These are phyloP conservation scores for Melanogaster broomeanus DNA, from an alignment of 768 basidiomycete genomes.

Conservation along the genomic window DNA sequence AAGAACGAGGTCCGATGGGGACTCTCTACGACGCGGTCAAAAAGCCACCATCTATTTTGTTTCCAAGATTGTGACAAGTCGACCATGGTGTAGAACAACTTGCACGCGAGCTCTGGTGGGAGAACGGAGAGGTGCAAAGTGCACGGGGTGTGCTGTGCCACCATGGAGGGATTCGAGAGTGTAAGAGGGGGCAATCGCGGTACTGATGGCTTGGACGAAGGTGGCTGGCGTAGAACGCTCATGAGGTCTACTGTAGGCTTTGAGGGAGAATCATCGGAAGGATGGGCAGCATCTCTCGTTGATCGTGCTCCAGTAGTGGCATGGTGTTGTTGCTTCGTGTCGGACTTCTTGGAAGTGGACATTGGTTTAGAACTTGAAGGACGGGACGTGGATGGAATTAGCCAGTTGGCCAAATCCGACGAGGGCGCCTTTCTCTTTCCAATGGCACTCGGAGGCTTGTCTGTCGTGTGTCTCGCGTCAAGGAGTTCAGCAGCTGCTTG, in stretches of 20 bases:
- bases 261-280: slow-evolving; percentile 15
- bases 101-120: slow-evolving; percentile 74
- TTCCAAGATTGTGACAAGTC: slow-evolving; percentile 63
- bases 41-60: slow-evolving; percentile 83
- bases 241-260: slow-evolving; percentile 51
- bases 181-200: slow-evolving; percentile 57
- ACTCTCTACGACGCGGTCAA: slow-evolving; percentile 80
- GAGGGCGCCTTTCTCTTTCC: slow-evolving; percentile 52
- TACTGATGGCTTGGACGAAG: slow-evolving; percentile 32
- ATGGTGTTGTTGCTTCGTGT: not conserved
- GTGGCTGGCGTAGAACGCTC: slow-evolving; percentile 55
- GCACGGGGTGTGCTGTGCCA: slow-evolving; percentile 71
- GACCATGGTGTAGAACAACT: slow-evolving; percentile 73
- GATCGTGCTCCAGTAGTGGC: slow-evolving; percentile 1
- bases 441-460: slow-evolving; percentile 12
- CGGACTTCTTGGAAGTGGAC: slow-evolving; percentile 20
- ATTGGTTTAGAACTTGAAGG: slow-evolving; percentile 19
- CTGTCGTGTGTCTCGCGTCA: slow-evolving; percentile 21
- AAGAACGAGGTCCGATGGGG: slow-evolving; percentile 84
- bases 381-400: slow-evolving; percentile 29
- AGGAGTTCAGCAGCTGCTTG: slow-evolving; percentile 48
- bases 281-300: slow-evolving; percentile 19
- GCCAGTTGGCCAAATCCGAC: slow-evolving; percentile 55
- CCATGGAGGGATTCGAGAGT: slow-evolving; percentile 61
- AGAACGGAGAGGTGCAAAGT: slow-evolving; percentile 71